Percentiles rank a stretch among this genome's conserved stretches.
Conservation (phyloP, 176 grass and related monocot species). For the Avena sativa region DNA sequence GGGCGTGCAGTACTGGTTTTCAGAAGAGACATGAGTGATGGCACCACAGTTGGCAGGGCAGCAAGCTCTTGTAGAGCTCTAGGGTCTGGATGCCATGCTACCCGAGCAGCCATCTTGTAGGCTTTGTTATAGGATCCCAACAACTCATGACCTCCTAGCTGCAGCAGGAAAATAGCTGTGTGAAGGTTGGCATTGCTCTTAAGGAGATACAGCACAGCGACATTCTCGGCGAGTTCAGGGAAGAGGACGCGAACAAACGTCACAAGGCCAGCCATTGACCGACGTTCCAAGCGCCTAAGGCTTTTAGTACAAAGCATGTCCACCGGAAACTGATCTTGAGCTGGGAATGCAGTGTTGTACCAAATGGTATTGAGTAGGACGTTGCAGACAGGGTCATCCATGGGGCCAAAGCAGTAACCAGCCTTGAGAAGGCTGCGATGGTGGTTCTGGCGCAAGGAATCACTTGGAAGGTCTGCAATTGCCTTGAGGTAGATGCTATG, state of each 20-base stretch:
- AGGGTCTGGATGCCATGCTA: neutral
- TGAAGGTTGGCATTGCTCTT: neutral
- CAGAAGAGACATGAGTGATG: neutral
- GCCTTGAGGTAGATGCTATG: neutral
- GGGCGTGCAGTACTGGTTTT: neutral
- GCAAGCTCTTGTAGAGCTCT: neutral
- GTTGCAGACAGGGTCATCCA: neutral
- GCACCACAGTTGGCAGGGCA: neutral
- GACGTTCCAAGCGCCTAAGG: neutral
- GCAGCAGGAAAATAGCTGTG: neutral
- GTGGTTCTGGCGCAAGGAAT: neutral
- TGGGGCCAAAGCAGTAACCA: neutral
- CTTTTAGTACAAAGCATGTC: neutral
- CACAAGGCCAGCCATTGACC: neutral
- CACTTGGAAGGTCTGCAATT: neutral
- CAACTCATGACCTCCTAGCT: neutral
- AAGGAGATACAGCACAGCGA: neutral
- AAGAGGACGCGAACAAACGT: neutral
- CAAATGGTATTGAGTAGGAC: slow-evolving; percentile 5
- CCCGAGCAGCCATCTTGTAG: neutral
- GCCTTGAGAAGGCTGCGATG: slow-evolving; percentile 12
- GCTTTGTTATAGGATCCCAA: neutral
- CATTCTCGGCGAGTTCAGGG: neutral
- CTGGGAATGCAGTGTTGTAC: neutral
- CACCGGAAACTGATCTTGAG: neutral